These are phyloP conservation scores for Inosperma sp. DNA, from an alignment of 768 basidiomycete species.

Conservation along the genomic window DNA sequence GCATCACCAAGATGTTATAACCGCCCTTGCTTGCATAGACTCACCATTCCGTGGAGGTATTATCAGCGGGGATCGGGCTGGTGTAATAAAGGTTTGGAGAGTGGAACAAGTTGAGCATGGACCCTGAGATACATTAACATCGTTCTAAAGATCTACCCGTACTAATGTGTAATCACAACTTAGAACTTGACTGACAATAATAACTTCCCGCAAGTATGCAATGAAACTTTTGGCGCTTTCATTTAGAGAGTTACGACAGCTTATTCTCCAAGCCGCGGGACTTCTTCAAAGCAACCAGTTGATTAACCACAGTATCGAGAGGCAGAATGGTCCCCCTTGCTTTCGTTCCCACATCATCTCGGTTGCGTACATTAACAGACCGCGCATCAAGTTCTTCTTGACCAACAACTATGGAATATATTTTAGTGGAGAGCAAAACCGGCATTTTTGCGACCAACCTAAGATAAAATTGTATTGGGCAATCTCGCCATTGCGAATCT, in stretches of 20 bases:
- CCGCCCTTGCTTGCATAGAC: conserved; percentile 80
- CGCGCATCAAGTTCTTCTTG: conserved; percentile 82
- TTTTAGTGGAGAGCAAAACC: conserved; percentile 2
- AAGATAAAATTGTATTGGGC: conserved; percentile 98
- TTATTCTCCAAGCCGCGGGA: conserved; percentile 41
- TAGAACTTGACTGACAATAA: too few relatives aligned
- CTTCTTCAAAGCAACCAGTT: conserved; percentile 69
- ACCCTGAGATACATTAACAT: background rate
- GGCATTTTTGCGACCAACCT: conserved; percentile 46
- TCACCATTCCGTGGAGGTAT: conserved; percentile 91
- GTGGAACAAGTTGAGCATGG: conserved; percentile 47
- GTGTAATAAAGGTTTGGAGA: conserved; percentile 88
- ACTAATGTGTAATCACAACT: too few relatives aligned
- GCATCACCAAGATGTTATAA: conserved; percentile 91
- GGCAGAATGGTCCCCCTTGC: conserved; percentile 70
- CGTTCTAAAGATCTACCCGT: background rate
- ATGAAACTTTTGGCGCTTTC: too few relatives aligned
- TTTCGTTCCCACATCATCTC: conserved; percentile 89
- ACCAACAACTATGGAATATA: conserved; percentile 69
- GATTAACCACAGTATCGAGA: conserved; percentile 64
- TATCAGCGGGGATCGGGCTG: conserved; percentile 87
- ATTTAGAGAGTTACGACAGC: too few relatives aligned
- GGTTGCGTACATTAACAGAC: conserved; percentile 93
- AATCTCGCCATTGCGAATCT: conserved; percentile 95
- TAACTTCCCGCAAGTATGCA: too few relatives aligned